These are phyloP conservation scores for Theileria annulata DNA, from an alignment of 169 alveolate species.

Conservation along the genomic window DNA sequence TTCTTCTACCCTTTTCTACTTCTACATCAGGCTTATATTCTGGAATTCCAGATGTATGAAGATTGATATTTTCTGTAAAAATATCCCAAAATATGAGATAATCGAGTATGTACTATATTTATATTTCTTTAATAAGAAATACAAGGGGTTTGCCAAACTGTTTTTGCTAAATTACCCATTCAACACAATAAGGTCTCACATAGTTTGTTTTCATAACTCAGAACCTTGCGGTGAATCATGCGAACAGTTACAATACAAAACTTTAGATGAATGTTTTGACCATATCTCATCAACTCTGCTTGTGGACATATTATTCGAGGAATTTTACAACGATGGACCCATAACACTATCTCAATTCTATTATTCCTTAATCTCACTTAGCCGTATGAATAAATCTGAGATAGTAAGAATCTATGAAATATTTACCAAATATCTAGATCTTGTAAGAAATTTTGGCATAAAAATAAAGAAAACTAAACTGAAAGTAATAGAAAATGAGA, in stretches of 20 bases:
- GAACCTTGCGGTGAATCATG: background rate
- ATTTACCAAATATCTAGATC: slow-evolving; percentile 26
- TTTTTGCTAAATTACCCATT: background rate
- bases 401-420: slow-evolving; percentile 20
- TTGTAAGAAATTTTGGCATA: slow-evolving; percentile 6
- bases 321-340: slow-evolving; percentile 42
- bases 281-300: slow-evolving; percentile 37
- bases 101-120: slow-evolving; percentile 32
- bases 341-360: slow-evolving; percentile 44
- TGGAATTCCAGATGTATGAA: slow-evolving; percentile 62
- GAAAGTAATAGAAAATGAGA: slow-evolving; percentile 15
- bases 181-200: background rate
- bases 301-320: slow-evolving; percentile 49
- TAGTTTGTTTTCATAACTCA: background rate
- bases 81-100: slow-evolving; percentile 14
- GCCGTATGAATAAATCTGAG: slow-evolving; percentile 32
- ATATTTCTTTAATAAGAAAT: slow-evolving; percentile 24
- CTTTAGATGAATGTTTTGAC: slow-evolving; percentile 11
- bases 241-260: background rate
- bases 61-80: slow-evolving; percentile 26
- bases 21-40: slow-evolving; percentile 34
- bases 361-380: slow-evolving; percentile 42
- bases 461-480: background rate
- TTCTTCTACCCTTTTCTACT: slow-evolving; percentile 42
- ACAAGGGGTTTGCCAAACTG: background rate